Conservation (phyloP, 352 stramenopile genomes). For the Phytophthora europaea region DNA sequence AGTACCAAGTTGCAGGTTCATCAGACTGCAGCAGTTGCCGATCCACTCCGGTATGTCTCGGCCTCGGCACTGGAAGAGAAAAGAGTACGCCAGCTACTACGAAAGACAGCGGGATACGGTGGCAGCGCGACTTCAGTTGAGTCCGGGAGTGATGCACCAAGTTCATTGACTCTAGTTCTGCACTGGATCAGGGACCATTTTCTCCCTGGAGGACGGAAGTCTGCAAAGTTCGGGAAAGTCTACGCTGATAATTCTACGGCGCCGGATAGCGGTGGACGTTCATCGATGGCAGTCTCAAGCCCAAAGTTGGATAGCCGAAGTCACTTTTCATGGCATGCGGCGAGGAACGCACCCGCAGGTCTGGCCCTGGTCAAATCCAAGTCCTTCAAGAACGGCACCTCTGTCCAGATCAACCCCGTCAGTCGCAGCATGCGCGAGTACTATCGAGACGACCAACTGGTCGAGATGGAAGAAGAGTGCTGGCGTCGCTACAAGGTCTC, state of each 20-base stretch:
- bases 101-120: constrained; percentile 34
- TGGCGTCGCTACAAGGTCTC: constrained; percentile 80
- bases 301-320: constrained; percentile 3
- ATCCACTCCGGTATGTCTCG: constrained; percentile 34
- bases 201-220: constrained; percentile 20
- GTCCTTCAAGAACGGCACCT: constrained; percentile 62
- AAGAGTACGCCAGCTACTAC: constrained; percentile 50
- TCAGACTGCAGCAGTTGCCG: background rate
- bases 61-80: constrained; percentile 47
- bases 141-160: background rate
- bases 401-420: constrained; percentile 66
- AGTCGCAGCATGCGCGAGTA: constrained; percentile 59
- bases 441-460: constrained; percentile 55
- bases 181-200: constrained; percentile 19
- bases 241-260: constrained; percentile 18
- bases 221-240: constrained; percentile 18
- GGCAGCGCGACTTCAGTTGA: constrained; percentile 1
- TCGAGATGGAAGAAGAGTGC: constrained; percentile 77
- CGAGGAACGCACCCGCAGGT: constrained; percentile 3
- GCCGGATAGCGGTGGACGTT: background rate
- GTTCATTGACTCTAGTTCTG: background rate
- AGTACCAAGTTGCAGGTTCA: constrained; percentile 9
- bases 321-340: constrained; percentile 23
- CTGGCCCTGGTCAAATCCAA: constrained; percentile 46
- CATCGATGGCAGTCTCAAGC: constrained; percentile 1